Base-by-base conservation (phyloP, 768 basidiomycete genomes). In the Amanita thiersii region DNA sequence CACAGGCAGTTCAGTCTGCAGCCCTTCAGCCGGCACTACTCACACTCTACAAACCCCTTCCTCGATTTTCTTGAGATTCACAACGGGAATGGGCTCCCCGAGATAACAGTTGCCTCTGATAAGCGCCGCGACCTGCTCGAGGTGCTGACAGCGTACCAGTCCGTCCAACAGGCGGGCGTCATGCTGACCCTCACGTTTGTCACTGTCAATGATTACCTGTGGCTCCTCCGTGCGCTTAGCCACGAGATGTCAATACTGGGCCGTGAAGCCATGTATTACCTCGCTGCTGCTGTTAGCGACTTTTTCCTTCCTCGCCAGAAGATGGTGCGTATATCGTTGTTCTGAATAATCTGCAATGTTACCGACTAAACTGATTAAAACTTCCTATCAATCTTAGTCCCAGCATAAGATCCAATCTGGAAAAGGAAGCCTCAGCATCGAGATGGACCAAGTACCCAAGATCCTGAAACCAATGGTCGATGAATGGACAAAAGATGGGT, bases 391-490 rank as follows among this genome's bases (percentile, higher is more conserved):
- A n/a, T n/a, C n/a, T 0, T 53, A 96, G 94, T 85, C 90, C 1
- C 91, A 90, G 62, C 96, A 99, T 65, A 99, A 99, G 66, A 98
- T 99, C 26, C 94, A 98, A 55, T 96, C 92, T 1, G 88, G 89
- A 20, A 92, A 94, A 56, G 94, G 93, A 1, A 93, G 83, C 50
- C 66, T 98, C 18, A 76, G 79, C 34, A 86, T 98, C 43, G 93
- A 98, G 60, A 99, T 98, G 96, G 96, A 99, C 56, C 92, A 97
- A 59, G 93, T 98, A 0, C 96, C 96, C 5, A 99, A 99, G 62
- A 82, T 97, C 25, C 66, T 99, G 34, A 86, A 88, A 59, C 86
- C 91, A 0, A 68, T 99, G 64, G 92, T 97, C 5, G 80, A 85
- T 33, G 90, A 98, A 57, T 99, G 96, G 94, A 84, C 80, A 1